Evolutionary conservation across 768 basidiomycete species (phyloP), one percentile per base, ranked within the genome.

Genomic region (Macrolepiota fuliginosa): DNA sequence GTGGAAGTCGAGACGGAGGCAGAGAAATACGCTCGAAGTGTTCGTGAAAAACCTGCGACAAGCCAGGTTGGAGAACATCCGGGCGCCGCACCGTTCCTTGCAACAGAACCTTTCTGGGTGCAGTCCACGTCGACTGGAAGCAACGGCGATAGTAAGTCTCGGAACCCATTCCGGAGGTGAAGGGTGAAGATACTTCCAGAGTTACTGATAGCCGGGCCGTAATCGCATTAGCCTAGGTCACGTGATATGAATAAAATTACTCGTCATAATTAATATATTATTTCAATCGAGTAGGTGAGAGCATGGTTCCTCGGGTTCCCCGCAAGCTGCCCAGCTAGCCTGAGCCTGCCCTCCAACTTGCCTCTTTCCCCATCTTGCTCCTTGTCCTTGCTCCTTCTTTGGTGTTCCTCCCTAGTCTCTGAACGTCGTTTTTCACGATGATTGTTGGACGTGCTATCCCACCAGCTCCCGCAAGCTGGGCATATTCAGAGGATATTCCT

Each of bases 401-500:
- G 54, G 51, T 32, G 15, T 42, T 55, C 39, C 45, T 70, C 47
- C 60, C 63, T 52, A 52, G 49, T 49, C 45, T 69, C 53, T 65
- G 62, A 63, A 58, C 63, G 65, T 73, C 45, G 15, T 47, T 67
- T 58, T 61, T 73, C 65, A 69, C 70, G 49, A 78, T 80, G 79
- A 70, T 78, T 62, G 71, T 77, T 58, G 73, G 77, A 63, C 74
- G 74, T 47, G 63, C 57, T 32, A 35, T 54, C n/a, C 22, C 53
- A 25, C 62, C 51, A 11, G 57, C 56, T 29, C 13, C 56, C 2
- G 56, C 50, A 2, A 54, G 56, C 24, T 58, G 56, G 62, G 55
- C 63, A 1, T 59, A 83, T 70, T 71, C 81, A 64, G 80, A 86
- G 61, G 87, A 88, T 65, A 84, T 87, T 11, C 84, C 84, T 22